Percentiles rank a stretch among this genome's conserved stretches.
Conservation (phyloP, 257 asterid species). For the Solanum chmielewskii region DNA sequence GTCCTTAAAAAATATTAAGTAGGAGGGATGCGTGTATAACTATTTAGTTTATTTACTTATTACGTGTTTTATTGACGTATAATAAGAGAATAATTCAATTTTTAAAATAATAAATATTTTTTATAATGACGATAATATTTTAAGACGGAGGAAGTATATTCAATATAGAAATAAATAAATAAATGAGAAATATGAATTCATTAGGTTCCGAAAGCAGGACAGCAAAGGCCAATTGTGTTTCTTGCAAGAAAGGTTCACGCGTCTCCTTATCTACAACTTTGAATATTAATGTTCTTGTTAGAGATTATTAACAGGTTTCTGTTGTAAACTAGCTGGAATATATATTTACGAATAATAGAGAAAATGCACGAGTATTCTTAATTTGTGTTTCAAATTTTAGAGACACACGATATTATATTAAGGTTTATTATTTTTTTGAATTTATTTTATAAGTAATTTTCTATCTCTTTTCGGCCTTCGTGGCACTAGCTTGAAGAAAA, state of each 20-base stretch:
- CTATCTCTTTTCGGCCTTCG: too few species aligned
- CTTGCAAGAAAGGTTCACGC: slow-evolving; percentile 8
- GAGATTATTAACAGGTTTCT: not conserved
- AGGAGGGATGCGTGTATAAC: not conserved
- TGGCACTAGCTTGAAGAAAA: too few species aligned
- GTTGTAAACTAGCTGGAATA: not conserved
- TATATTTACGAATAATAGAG: not conserved
- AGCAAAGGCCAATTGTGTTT: slow-evolving; percentile 3
- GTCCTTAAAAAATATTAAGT: not conserved
- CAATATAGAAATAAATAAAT: not conserved
- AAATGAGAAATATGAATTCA: not conserved
- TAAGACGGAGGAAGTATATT: not conserved
- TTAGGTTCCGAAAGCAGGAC: not conserved
- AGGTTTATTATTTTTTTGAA: too few species aligned
- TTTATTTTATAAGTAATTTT: too few species aligned
- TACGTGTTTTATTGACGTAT: not conserved
- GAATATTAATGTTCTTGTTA: not conserved
- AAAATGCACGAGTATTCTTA: too few species aligned
- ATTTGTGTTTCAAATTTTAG: too few species aligned
- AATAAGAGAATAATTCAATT: not conserved
- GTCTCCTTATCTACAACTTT: not conserved
- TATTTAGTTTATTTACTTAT: not conserved
- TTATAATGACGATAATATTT: not conserved
- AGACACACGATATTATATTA: too few species aligned
- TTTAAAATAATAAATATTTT: not conserved